Base-by-base conservation (phyloP, 176 grass and related monocot genomes). In the Oryza longistaminata region DNA sequence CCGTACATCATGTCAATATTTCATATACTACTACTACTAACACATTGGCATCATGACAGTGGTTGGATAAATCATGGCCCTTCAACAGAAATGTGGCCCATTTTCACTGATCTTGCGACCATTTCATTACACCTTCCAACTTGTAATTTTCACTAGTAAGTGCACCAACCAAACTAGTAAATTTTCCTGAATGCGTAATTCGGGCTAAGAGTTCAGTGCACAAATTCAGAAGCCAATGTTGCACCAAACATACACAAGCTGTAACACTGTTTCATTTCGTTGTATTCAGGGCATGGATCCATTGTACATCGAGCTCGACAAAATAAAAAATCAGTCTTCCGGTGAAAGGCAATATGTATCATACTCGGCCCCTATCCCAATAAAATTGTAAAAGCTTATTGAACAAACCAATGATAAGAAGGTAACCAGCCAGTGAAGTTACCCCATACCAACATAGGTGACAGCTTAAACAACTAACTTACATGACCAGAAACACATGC, bases 401-500 rank as follows among this genome's bases (percentile, higher is more conserved):
- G 76, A 71, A 71, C 71, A 43, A 66, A 52, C 77, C 62, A 71
- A 82, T 90, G 66, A 66, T 75, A 52, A 77, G 14, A 66, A 73
- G 89, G 75, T 87, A 83, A 83, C 75, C n/a, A 42, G 7, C 53
- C 25, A 10, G 11, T 15, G 10, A 71, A 62, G 70, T 52, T 79
- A 87, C 74, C 88, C 78, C 48, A 83, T 68, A 73, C 84, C 76
- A 60, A 45, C 76, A 75, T 64, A 35, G 66, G 14, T 81, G 52
- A 65, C 81, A 58, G 55, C 70, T 87, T 84, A 84, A 80, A 52
- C 55, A 75, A 76, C 80, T 87, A 87, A 52, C 46, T 82, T 68
- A 90, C 85, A 82, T 49, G 46, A 76, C 65, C 8, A 29, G n/a
- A 91, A 44, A 50, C 34, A 73, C 66, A 91, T 71, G 44, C 76